Conservation (phyloP, 2,329 filamentous ascomycete species). For the Davidsoniella virescens region DNA sequence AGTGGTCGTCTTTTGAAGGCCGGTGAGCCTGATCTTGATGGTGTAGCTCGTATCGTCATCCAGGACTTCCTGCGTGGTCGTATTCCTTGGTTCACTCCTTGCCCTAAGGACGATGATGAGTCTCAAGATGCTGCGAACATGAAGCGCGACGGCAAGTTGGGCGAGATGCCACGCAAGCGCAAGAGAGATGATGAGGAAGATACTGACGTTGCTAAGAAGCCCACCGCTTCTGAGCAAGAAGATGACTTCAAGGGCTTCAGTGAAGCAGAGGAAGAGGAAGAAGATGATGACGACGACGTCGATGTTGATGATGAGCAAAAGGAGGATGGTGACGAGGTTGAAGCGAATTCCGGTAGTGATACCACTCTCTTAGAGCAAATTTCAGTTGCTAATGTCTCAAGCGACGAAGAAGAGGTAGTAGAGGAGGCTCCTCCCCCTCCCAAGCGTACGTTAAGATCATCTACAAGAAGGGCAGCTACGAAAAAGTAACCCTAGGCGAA, state of each 20-base stretch:
- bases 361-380: constrained; percentile 1
- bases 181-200: constrained; percentile 39
- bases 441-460: constrained; percentile 8
- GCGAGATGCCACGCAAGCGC: constrained; percentile 77
- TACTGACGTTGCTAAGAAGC: constrained; percentile 21
- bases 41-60: constrained; percentile 89
- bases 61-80: constrained; percentile 94
- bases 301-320: constrained; percentile 17
- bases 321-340: constrained; percentile 18
- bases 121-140: constrained; percentile 33
- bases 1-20: constrained; percentile 72
- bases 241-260: constrained; percentile 33
- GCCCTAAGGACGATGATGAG: constrained; percentile 41
- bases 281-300: constrained; percentile 20
- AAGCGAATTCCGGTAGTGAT: not conserved
- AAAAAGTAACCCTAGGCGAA: constrained; percentile 3
- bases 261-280: constrained; percentile 23
- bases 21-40: constrained; percentile 88
- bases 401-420: constrained; percentile 6
- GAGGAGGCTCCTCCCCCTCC: not conserved
- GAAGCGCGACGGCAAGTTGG: constrained; percentile 60
- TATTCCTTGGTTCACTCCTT: constrained; percentile 84
- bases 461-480: not conserved
- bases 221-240: constrained; percentile 18
- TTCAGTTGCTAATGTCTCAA: not conserved